Percentiles rank a stretch among this genome's conserved stretches.
These are phyloP conservation scores for Pleurotus pulmonarius DNA, from an alignment of 768 basidiomycete genomes.

Conservation along the genomic window DNA sequence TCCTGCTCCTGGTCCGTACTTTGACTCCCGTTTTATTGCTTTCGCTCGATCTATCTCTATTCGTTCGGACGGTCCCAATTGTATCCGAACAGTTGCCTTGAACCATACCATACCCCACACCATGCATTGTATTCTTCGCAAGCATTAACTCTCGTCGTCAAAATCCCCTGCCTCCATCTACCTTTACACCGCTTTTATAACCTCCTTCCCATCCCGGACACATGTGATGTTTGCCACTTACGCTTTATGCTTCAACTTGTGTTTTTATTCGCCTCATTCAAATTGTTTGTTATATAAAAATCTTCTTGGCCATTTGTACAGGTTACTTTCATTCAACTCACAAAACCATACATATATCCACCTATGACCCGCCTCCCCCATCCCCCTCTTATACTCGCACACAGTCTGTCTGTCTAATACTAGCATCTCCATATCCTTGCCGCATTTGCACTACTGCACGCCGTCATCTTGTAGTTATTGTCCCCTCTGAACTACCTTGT, in stretches of 20 bases:
- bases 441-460: conserved; percentile 51
- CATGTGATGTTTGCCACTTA: too few relatives aligned
- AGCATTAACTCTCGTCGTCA: conserved; percentile 27
- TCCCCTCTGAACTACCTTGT: conserved; percentile 38
- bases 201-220: conserved; percentile 13
- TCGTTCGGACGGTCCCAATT: conserved; percentile 35
- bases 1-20: conserved; percentile 15
- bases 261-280: conserved; percentile 7
- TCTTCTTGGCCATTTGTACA: conserved; percentile 51
- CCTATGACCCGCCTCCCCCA: conserved; percentile 27
- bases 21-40: conserved; percentile 37
- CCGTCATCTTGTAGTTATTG: conserved; percentile 72
- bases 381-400: conserved; percentile 36
- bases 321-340: conserved; percentile 32
- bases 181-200: conserved; percentile 37
- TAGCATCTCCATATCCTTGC: conserved; percentile 40
- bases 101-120: conserved; percentile 45
- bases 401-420: conserved; percentile 60
- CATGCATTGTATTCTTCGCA: conserved; percentile 60
- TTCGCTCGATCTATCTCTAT: conserved; percentile 28
- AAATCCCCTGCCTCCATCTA: conserved; percentile 34
- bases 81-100: conserved; percentile 33
- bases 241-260: conserved; percentile 5
- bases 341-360: not conserved
- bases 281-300: conserved; percentile 8